phyloP scores from a whole-genome alignment of 257 asterid genomes.

The Jacaranda copaia region DNA sequence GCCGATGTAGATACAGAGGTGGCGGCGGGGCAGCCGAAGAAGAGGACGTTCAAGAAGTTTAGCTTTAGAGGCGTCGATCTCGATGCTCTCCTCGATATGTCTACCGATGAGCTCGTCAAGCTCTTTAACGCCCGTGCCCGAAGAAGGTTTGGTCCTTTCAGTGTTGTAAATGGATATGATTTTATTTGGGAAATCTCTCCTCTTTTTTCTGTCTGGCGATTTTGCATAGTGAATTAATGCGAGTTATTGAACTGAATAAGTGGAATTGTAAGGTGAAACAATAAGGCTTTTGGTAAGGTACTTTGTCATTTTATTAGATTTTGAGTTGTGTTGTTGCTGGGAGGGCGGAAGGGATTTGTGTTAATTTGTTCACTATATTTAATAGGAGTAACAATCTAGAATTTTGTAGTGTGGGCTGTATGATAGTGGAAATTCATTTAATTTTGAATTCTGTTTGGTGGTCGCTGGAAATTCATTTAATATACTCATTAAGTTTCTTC shows the following conservation, averaged over 20 bases:
- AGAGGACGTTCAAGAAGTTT: slow-evolving; percentile 79
- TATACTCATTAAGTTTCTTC: background rate
- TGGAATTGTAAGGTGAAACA: background rate
- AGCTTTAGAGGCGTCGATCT: slow-evolving; percentile 81
- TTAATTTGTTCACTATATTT: background rate
- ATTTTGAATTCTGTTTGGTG: background rate
- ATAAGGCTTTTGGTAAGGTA: background rate
- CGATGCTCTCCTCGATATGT: slow-evolving; percentile 81
- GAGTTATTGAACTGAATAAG: background rate
- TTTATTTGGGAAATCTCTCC: background rate
- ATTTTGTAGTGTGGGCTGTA: background rate
- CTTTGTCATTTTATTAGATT: background rate
- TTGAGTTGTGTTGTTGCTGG: background rate
- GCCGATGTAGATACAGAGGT: slow-evolving; percentile 68
- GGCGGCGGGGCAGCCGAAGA: slow-evolving; percentile 57
- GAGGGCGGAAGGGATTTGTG: background rate
- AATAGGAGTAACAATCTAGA: background rate
- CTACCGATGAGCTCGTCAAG: slow-evolving; percentile 74
- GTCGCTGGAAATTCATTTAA: background rate
- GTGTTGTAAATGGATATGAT: background rate
- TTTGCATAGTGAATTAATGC: background rate
- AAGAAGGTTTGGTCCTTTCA: slow-evolving; percentile 47
- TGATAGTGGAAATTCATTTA: background rate
- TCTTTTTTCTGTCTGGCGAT: background rate
- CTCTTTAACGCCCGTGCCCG: slow-evolving; percentile 65